Conservation (phyloP, 352 stramenopile species). For the Phytophthora podocarpi region DNA sequence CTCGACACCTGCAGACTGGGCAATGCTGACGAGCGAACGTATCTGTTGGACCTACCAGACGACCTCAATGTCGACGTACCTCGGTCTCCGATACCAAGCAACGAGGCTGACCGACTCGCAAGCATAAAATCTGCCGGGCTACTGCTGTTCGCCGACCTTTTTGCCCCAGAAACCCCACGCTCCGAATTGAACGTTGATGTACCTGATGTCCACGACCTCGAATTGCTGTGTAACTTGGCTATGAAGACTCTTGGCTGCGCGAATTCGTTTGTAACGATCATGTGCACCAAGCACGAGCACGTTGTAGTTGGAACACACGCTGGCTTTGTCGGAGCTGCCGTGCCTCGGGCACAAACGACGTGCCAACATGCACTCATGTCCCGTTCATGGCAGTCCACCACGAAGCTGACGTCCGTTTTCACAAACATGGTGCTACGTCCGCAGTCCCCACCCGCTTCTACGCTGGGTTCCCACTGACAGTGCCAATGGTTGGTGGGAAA, state of each 20-base stretch:
- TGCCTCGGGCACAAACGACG: constrained; percentile 38
- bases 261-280: constrained; percentile 37
- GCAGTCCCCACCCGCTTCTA: constrained; percentile 36
- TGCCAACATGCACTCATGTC: constrained; percentile 47
- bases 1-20: constrained; percentile 36
- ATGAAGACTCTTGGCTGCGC: constrained; percentile 23
- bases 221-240: constrained; percentile 43
- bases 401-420: constrained; percentile 46
- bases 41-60: constrained; percentile 41
- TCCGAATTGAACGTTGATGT: constrained; percentile 16
- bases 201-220: constrained; percentile 26
- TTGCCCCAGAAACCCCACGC: constrained; percentile 15
- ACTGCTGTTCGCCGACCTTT: constrained; percentile 33
- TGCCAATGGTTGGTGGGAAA: constrained; percentile 3
- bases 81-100: constrained; percentile 34
- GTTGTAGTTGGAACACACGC: constrained; percentile 31
- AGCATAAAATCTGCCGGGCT: constrained; percentile 28
- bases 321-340: constrained; percentile 15
- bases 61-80: constrained; percentile 9
- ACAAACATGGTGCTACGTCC: constrained; percentile 23
- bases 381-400: constrained; percentile 36
- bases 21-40: constrained; percentile 39
- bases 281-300: constrained; percentile 38
- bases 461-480: constrained; percentile 41
- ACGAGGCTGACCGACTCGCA: constrained; percentile 33